These are phyloP conservation scores for Psidium guajava DNA, from an alignment of 345 rosid genomes.

Conservation along the genomic window DNA sequence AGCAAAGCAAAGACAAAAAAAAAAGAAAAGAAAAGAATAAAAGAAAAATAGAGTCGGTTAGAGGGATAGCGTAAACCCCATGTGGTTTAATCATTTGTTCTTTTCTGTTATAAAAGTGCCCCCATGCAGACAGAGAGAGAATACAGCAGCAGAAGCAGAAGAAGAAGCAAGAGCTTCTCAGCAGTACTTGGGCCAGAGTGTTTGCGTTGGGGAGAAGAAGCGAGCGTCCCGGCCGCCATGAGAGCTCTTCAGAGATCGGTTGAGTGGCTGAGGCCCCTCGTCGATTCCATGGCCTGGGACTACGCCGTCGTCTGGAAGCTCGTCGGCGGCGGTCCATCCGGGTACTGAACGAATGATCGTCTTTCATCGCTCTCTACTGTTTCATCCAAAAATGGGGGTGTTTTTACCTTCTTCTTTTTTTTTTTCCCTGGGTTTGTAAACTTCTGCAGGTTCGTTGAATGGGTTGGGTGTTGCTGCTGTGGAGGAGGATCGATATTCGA, in stretches of 20 bases:
- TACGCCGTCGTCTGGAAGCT: constrained; percentile 78
- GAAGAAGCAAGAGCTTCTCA: too few relatives aligned
- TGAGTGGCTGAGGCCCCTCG: constrained; percentile 69
- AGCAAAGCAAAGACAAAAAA: not conserved
- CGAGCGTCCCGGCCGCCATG: constrained; percentile 11
- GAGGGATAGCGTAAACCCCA: not conserved
- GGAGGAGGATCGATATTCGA: constrained; percentile 1
- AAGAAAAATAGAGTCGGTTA: not conserved
- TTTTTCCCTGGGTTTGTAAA: not conserved
- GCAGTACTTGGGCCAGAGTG: not conserved
- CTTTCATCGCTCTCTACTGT: not conserved
- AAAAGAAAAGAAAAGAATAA: not conserved
- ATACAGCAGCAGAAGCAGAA: not conserved
- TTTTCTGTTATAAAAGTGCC: not conserved
- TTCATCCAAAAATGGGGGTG: not conserved
- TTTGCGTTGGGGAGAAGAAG: not conserved
- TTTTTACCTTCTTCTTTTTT: too few relatives aligned
- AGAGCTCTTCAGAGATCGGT: constrained; percentile 33
- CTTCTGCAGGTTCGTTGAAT: constrained; percentile 51
- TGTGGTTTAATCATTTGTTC: not conserved
- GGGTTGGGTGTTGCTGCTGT: constrained; percentile 80
- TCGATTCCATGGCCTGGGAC: constrained; percentile 61
- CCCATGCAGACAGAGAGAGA: not conserved
- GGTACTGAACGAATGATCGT: constrained; percentile 12
- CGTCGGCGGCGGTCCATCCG: constrained; percentile 59